phyloP scores from a whole-genome alignment of 192 early-diverging fungal genomes.

The Oehlia diaphana region DNA sequence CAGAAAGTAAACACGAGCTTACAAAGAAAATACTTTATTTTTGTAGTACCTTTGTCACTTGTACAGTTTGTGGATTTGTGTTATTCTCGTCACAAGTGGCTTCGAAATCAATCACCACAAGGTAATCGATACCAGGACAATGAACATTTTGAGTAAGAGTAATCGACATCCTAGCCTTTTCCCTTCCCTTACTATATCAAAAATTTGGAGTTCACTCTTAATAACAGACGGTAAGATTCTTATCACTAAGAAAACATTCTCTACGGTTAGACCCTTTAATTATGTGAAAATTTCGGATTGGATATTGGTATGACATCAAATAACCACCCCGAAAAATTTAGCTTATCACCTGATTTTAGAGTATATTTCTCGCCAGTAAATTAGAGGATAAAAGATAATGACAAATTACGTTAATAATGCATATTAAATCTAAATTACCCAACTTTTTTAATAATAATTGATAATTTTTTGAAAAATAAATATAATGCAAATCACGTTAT shows the following conservation, averaged over 20 bases:
- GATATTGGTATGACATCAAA: too few species aligned
- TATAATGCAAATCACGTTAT: too few species aligned
- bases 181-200: not conserved
- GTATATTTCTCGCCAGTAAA: too few species aligned
- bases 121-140: constrained; percentile 43
- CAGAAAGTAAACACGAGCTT: not conserved
- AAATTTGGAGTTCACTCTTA: not conserved
- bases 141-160: constrained; percentile 18
- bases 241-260: not conserved
- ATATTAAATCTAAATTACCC: too few species aligned
- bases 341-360: too few species aligned
- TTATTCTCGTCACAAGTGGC: constrained; percentile 75
- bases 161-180: constrained; percentile 9
- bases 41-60: constrained; percentile 52
- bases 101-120: constrained; percentile 67
- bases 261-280: not conserved
- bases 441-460: too few species aligned
- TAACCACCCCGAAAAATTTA: too few species aligned
- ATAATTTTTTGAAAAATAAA: too few species aligned
- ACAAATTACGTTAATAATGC: too few species aligned
- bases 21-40: not conserved
- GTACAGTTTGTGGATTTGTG: constrained; percentile 51
- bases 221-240: not conserved
- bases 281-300: not conserved
- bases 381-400: too few species aligned